These are phyloP conservation scores for Persicaria tinctoria DNA, from an alignment of 148 eudicot genomes.

Conservation along the genomic window DNA sequence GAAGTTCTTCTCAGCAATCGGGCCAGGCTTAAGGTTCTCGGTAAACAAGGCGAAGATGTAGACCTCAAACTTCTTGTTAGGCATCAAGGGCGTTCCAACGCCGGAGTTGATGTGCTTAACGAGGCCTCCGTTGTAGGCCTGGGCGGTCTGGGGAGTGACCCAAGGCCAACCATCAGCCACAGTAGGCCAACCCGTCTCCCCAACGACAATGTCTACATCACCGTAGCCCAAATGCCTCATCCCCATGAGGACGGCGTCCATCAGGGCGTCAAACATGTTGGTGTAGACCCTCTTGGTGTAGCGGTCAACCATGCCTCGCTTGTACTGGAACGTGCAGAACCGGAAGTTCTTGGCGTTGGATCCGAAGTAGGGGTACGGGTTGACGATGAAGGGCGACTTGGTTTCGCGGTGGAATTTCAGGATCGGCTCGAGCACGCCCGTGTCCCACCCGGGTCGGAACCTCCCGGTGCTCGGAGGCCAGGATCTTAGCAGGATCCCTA, in stretches of 20 bases:
- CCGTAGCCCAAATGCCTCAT: conserved; percentile 42
- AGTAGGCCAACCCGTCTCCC: conserved; percentile 75
- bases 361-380: conserved; percentile 64
- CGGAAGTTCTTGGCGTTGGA: conserved; percentile 17
- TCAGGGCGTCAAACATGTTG: conserved; percentile 47
- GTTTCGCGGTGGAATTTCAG: conserved; percentile 44
- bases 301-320: conserved; percentile 27
- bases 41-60: conserved; percentile 50
- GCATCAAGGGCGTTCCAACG: conserved; percentile 65
- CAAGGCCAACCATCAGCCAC: conserved; percentile 34
- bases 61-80: conserved; percentile 40
- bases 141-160: conserved; percentile 37
- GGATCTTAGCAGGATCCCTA: conserved; percentile 31
- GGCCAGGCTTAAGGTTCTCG: conserved; percentile 51
- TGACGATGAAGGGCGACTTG: conserved; percentile 51
- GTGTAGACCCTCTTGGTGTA: conserved; percentile 26
- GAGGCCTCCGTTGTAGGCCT: conserved; percentile 32
- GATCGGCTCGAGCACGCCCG: conserved; percentile 35
- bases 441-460: conserved; percentile 53
- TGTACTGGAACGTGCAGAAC: conserved; percentile 28
- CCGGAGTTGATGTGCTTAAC: conserved; percentile 27
- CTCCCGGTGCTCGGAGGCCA: conserved; percentile 40
- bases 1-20: conserved; percentile 43
- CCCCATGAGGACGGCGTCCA: conserved; percentile 42
- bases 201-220: conserved; percentile 54